A percentile compares a stretch with the other conserved stretches of the same genome.
Evolutionary conservation across 805 yeast species (phyloP).

Genomic region (Metschnikowia colocasiae): DNA sequence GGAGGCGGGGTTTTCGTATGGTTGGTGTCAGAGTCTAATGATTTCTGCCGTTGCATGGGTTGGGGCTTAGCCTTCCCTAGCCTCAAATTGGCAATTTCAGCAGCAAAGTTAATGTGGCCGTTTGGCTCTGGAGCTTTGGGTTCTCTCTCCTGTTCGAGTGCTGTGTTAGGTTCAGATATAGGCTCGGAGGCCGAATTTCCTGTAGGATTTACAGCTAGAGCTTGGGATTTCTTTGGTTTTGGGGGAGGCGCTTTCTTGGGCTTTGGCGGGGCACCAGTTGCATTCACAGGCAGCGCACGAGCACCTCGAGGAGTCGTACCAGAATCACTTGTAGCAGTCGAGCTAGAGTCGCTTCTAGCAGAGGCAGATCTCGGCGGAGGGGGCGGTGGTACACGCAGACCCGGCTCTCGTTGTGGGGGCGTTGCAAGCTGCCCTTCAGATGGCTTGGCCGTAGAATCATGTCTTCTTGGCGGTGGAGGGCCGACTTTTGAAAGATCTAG

Average conservation of each 20-base stretch:
- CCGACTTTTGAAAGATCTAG: constrained; percentile 38
- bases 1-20: not conserved
- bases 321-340: not conserved
- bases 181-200: not conserved
- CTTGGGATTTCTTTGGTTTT: constrained; percentile 33
- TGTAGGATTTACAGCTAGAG: constrained; percentile 5
- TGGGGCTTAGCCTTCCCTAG: constrained; percentile 1
- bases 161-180: not conserved
- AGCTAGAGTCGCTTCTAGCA: constrained; percentile 1
- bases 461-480: constrained; percentile 44
- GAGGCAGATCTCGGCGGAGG: constrained; percentile 9
- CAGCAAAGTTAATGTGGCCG: constrained; percentile 24
- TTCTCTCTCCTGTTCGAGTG: constrained; percentile 2
- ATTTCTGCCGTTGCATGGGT: not conserved
- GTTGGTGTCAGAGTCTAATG: not conserved
- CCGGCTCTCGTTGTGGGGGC: not conserved
- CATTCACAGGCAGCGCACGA: not conserved
- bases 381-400: constrained; percentile 6
- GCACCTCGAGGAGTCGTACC: too few species aligned
- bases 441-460: constrained; percentile 1
- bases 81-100: constrained; percentile 22
- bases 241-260: constrained; percentile 40
- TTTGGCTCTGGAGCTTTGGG: not conserved
- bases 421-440: not conserved
- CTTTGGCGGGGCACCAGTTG: not conserved